Base-by-base conservation (phyloP, 2,329 filamentous ascomycete species). In the Verticillium longisporum region DNA sequence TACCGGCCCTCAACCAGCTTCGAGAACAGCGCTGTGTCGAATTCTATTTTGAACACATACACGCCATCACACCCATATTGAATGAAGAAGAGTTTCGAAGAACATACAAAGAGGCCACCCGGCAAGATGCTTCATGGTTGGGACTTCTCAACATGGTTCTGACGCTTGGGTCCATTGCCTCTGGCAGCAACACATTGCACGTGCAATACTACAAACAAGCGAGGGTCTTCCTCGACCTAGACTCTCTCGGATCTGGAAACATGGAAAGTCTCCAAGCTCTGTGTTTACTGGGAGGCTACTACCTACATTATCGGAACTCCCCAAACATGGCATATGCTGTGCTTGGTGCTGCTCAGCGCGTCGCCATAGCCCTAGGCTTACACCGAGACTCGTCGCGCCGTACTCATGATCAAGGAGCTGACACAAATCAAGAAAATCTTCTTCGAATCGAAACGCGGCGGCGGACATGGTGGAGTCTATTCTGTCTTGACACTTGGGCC, bases 101-200 rank as follows among this genome's bases (percentile, higher is more conserved):
- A 1, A 64, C 55, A 3, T 58, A 59, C 5, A 15, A 76, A n/a
- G 79, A 78, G 2, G 75, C 77, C 54, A 31, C 26, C 13, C 76
- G 84, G 14, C 79, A 77, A 61, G 84, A 87, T 69, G 74, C 79
- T 1, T 78, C 83, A 55, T 88, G 85, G 85, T 75, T 86, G 34
- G 82, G 81, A 4, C 71, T 88, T 13, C 71, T 87, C 7, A 87
- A 88, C 66, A 86, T 86, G 71, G 83, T 88, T 13, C 82, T 87
- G 65, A 83, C 84, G 0, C 75, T 88, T 60, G 85, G 85, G 2
- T 85, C 83, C 58, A 80, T 88, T 55, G 83, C 84, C 6, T 82
- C 82, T 2, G 80, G 77, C 1, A 83, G 80, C 26, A 83, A 86
- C 64, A 76, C 78, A 50, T 77, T 76, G 5, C 85, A 88, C 65